Base-by-base conservation (phyloP, 2,329 filamentous ascomycete genomes). In the Aspergillus spinulosporus region DNA sequence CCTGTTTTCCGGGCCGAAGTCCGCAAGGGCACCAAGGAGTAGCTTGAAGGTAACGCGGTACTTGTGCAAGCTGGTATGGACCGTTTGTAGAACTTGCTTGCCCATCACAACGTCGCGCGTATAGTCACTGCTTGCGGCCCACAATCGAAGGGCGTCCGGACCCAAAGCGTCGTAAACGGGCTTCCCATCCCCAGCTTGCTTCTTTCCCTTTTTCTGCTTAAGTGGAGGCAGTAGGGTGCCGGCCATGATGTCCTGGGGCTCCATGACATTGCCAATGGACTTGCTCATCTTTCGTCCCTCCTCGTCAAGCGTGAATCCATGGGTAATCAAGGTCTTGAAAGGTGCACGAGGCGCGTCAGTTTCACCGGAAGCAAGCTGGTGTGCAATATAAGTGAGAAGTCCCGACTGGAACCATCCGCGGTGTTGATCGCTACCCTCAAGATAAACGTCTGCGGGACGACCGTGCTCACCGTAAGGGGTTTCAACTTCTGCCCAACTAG, bases 241-340 rank as follows among this genome's bases (percentile, higher is more conserved):
- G 51, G 90, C 84, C 79, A 97, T 94, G 62, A 99, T 92, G 60
- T 96, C 81, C 5, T 84, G 79, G 0, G 93, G 92, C 0, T 85
- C 82, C 54, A 97, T 86, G 29, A 89, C 87, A 68, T 99, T 99
- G 12, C 94, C 94, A 1, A 97, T 77, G 0, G 92, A 97, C 74
- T 99, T 99, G 70, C 92, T 97, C 94, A 99, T 99, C 74, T 99
- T 99, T 70, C 90, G 91, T n/a, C 92, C 92, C 36, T 89, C 78
- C 49, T 88, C 82, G 66, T 99, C 94, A 2, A 99, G 83, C 0
- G 91, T 92, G 71, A 99, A 99, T 1, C 94, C 94, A 69, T 99
- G 94, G 0, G 94, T 99, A 59, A 97, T 87, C n/a, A 99, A 80
- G 3, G 85, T 89, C 68, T 87, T 89, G 78, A 95, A 99, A 0